Evolutionary conservation across 2,329 filamentous ascomycete genomes (phyloP), one percentile per base, ranked within the genome.

Genomic region (Sclerotiophoma versabilis): DNA sequence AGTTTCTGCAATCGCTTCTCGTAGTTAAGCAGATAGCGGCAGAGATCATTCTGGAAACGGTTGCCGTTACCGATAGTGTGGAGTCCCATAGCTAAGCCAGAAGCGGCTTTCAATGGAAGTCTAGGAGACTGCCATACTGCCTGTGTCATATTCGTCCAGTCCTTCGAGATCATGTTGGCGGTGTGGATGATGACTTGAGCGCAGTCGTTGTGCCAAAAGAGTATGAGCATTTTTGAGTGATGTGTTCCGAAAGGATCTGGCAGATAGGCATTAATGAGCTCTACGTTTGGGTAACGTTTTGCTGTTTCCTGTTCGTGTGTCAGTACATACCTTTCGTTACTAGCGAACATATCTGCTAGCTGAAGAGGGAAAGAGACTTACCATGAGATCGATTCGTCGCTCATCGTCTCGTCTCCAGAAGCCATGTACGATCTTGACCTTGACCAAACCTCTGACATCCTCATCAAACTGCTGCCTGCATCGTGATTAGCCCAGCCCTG

Each of bases 71-170:
- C 90, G 17, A 83, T 69, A 4, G 14, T 25, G 4, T 29, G 20
- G 2, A 41, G 9, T 26, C 15, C 44, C 8, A 30, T 4, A 60
- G 63, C 5, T 66, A 52, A 9, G 19, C 1, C n/a, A 26, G 34
- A 20, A 1, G 8, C 17, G 36, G 19, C 8, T 12, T 9, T 36
- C 4, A 84, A 74, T 0, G 89, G 87, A 1, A 96, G 83, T 1
- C 84, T 69, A 0, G 91, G 91, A 0, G 91, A 93, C 43, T 78
- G 80, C 92, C 92, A 96, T 5, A 90, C 84, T 1, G 86, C 91
- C 71, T 96, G 92, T 0, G 87, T 90, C 89, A 96, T 90, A 63
- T 95, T 95, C 1, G 81, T 83, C 92, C 92, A 96, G 72, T 96
- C 92, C 49, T 87, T 86, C 4, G 82, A 69, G n/a, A 96, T 93